phyloP scores from a whole-genome alignment of 2,329 filamentous ascomycete genomes.

The Claviceps sp. region DNA sequence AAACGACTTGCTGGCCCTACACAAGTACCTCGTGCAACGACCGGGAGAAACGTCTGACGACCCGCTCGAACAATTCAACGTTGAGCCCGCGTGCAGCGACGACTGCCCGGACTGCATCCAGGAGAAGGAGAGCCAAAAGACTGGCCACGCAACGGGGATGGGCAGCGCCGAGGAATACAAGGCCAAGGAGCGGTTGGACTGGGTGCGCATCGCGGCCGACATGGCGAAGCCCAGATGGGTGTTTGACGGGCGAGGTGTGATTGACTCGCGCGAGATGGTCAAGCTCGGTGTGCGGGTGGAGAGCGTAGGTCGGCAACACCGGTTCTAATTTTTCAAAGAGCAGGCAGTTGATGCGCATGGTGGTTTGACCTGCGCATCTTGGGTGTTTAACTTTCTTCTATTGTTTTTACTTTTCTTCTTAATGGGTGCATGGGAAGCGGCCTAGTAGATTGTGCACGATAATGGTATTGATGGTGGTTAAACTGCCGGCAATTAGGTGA shows the following conservation, averaged over 20 bases:
- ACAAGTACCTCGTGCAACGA: constrained; percentile 30
- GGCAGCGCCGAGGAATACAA: constrained; percentile 31
- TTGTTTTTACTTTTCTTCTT: neutral
- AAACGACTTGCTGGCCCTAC: constrained; percentile 33
- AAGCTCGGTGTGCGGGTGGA: constrained; percentile 39
- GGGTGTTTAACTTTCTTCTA: neutral
- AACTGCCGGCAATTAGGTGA: too few relatives aligned
- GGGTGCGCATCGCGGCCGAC: constrained; percentile 32
- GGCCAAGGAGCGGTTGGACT: constrained; percentile 35
- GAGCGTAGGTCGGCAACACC: constrained; percentile 36
- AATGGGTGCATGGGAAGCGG: too few relatives aligned
- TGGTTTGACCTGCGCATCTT: neutral
- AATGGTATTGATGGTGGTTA: too few relatives aligned
- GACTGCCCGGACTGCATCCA: constrained; percentile 38
- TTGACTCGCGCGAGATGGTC: constrained; percentile 33
- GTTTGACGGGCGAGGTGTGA: constrained; percentile 42
- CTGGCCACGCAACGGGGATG: constrained; percentile 27
- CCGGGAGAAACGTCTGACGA: constrained; percentile 21
- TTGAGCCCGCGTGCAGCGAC: constrained; percentile 30
- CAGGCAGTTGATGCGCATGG: constrained; percentile 8
- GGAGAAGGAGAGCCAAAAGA: constrained; percentile 24
- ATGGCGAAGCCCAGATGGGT: constrained; percentile 43
- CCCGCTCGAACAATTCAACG: constrained; percentile 31
- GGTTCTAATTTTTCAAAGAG: constrained; percentile 16
- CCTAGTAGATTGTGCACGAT: too few relatives aligned